Conservation (phyloP, 2,329 filamentous ascomycete genomes). For the Talaromyces piceae region DNA sequence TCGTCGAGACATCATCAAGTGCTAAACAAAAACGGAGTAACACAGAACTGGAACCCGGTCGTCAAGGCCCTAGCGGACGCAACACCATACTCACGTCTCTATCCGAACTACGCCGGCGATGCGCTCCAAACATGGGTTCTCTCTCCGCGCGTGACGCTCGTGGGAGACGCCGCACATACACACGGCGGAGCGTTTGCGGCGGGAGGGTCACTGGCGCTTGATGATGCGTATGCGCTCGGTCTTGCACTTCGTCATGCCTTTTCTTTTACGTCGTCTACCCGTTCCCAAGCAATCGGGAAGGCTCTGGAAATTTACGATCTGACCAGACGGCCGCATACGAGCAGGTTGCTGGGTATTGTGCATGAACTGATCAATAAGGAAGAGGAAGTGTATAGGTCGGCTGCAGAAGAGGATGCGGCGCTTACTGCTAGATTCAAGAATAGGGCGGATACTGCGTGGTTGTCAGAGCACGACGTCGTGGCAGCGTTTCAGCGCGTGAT, state of each 20-base stretch:
- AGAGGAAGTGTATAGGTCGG: constrained; percentile 5
- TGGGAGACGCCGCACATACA: constrained; percentile 25
- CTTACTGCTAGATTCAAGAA: constrained; percentile 29
- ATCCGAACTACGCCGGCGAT: constrained; percentile 38
- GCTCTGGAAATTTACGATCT: constrained; percentile 36
- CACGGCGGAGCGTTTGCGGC: constrained; percentile 26
- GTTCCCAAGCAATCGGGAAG: constrained; percentile 16
- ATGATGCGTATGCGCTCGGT: constrained; percentile 35
- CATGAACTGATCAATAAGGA: constrained; percentile 19
- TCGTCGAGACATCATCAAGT: no score
- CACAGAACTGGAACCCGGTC: constrained; percentile 37
- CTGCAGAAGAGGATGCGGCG: constrained; percentile 31
- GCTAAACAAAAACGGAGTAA: constrained; percentile 15
- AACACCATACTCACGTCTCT: constrained; percentile 34
- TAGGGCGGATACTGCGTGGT: constrained; percentile 36
- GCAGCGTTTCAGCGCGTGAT: constrained; percentile 22
- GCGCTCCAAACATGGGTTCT: constrained; percentile 38
- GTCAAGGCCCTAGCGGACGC: constrained; percentile 35
- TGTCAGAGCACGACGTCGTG: constrained; percentile 43
- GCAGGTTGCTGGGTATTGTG: constrained; percentile 29
- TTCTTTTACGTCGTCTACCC: constrained; percentile 8
- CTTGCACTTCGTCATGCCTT: constrained; percentile 33
- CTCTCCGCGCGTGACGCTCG: constrained; percentile 20
- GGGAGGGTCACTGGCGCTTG: constrained; percentile 23
- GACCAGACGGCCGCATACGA: constrained; percentile 42